Evolutionary conservation across 805 yeast genomes (phyloP).

Genomic region (Wickerhamiella domercqiae): DNA sequence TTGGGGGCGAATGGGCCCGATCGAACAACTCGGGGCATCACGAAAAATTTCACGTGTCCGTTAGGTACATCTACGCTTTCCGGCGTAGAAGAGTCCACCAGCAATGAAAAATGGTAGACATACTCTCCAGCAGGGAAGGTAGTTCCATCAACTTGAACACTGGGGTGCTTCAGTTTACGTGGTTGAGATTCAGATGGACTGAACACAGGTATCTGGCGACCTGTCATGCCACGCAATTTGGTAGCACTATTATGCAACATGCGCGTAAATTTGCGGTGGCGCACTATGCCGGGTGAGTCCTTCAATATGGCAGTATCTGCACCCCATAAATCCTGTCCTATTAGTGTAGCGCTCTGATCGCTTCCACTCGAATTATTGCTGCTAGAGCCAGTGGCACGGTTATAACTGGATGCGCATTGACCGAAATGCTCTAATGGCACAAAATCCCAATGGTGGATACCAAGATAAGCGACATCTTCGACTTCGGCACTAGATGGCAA

Average conservation of each 20-base stretch:
- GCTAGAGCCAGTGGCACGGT: conserved; percentile 8
- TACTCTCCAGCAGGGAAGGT: conserved; percentile 64
- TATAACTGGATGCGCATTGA: conserved; percentile 10
- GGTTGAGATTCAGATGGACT: conserved; percentile 12
- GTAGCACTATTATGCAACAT: conserved; percentile 8
- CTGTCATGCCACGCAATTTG: conserved; percentile 8
- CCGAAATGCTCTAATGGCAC: conserved; percentile 19
- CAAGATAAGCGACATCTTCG: conserved; percentile 21
- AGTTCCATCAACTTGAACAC: conserved; percentile 16
- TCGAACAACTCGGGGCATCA: conserved; percentile 49
- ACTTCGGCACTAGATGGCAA: conserved; percentile 20
- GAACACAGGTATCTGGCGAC: conserved; percentile 14
- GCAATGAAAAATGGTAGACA: conserved; percentile 68
- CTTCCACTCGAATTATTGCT: conserved; percentile 6
- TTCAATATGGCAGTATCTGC: conserved; percentile 21
- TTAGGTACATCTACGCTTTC: conserved; percentile 57
- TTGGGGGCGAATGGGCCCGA: conserved; percentile 64
- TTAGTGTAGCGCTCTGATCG: conserved; percentile 17
- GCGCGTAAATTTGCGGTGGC: conserved; percentile 11
- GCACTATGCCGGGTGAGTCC: conserved; percentile 9
- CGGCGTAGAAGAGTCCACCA: conserved; percentile 61
- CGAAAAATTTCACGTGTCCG: conserved; percentile 49
- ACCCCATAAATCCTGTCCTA: conserved; percentile 22
- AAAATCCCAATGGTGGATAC: conserved; percentile 24
- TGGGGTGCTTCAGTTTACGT: conserved; percentile 14